Base-by-base conservation (phyloP, 495 filamentous ascomycete species). In the Parathielavia hyrcaniae region DNA sequence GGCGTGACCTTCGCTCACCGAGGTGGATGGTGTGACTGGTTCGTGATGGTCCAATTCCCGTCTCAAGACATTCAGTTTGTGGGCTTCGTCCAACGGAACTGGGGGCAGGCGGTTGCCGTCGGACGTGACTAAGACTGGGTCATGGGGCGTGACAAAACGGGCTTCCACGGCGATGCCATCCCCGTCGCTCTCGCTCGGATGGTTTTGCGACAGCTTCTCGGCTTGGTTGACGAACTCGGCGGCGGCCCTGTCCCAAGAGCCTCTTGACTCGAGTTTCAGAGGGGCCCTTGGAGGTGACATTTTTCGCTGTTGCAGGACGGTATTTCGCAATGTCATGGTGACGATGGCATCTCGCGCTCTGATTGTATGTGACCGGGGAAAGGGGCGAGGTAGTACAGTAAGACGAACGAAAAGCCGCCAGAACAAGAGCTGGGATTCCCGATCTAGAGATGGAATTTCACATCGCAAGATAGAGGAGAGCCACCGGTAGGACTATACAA, bases 41-140 rank as follows among this genome's bases (percentile, higher is more conserved):
- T 63, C 41, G 6, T 60, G 50, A 22, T 62, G 67, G 23, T 79
- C 67, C 9, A 80, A 45, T 44, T 82, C 71, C n/a, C 83, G 78
- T 59, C 73, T 79, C 34, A 89, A 63, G 26, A 73, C 55, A 61
- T 90, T 91, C 41, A 90, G 75, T 68, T 83, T 84, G 51, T 78
- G 67, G 5, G 87, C 86, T 69, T 90, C 86, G 5, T 74, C 70
- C 0, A 87, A 61, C 4, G 85, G 86, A 2, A 88, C 82, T 1
- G 78, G 75, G 0, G 88, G 87, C 17, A 90, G 66, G 17, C 85
- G 73, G 53, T 77, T 76, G 16, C 86, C 85, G 66, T 85, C 79
- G 11, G 81, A 77, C 5, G 85, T 86, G 43, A 81, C 71, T 50
- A 90, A 80, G n/a, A 89, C 81, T 0, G 86, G 83, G 70, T 89